A percentile compares a stretch with the other conserved stretches of the same genome.
phyloP scores from a whole-genome alignment of 2,329 filamentous ascomycete species.

The Gaeumannomyces tritici region DNA sequence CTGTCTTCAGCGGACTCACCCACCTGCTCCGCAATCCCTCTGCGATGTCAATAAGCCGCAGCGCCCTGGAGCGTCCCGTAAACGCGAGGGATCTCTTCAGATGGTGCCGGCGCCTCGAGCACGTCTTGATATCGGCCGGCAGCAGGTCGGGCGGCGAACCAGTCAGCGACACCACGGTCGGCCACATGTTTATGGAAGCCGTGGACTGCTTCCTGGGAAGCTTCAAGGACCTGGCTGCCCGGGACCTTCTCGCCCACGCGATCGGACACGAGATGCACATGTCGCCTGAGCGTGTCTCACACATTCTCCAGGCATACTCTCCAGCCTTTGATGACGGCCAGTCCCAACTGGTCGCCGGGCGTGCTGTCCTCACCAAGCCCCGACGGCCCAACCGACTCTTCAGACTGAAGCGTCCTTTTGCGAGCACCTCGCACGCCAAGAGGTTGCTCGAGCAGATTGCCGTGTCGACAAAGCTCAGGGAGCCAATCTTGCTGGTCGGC shows the following conservation, averaged over 20 bases:
- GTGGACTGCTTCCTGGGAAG: constrained; percentile 87
- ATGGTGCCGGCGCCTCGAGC: constrained; percentile 71
- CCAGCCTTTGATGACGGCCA: constrained; percentile 58
- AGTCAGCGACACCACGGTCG: constrained; percentile 59
- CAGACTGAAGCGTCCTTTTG: constrained; percentile 62
- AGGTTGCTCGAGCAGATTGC: constrained; percentile 82
- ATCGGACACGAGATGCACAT: constrained; percentile 86
- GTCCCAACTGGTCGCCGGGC: constrained; percentile 51
- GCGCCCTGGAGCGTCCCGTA: constrained; percentile 35
- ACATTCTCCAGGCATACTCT: constrained; percentile 65
- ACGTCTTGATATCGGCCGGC: constrained; percentile 49
- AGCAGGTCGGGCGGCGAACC: constrained; percentile 60
- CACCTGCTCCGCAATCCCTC: constrained; percentile 25
- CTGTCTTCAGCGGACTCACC: constrained; percentile 46
- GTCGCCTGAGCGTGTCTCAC: constrained; percentile 69
- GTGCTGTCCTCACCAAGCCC: constrained; percentile 52
- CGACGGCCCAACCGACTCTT: constrained; percentile 37
- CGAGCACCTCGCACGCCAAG: constrained; percentile 77
- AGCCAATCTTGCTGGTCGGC: constrained; percentile 89
- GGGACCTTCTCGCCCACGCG: constrained; percentile 49
- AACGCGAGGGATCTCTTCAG: constrained; percentile 70
- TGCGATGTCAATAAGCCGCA: constrained; percentile 21
- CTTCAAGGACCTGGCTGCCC: constrained; percentile 55
- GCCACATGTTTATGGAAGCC: constrained; percentile 88
- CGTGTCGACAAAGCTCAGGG: constrained; percentile 70